These are phyloP conservation scores for Mitragyna speciosa DNA, from an alignment of 257 asterid genomes.

Conservation along the genomic window DNA sequence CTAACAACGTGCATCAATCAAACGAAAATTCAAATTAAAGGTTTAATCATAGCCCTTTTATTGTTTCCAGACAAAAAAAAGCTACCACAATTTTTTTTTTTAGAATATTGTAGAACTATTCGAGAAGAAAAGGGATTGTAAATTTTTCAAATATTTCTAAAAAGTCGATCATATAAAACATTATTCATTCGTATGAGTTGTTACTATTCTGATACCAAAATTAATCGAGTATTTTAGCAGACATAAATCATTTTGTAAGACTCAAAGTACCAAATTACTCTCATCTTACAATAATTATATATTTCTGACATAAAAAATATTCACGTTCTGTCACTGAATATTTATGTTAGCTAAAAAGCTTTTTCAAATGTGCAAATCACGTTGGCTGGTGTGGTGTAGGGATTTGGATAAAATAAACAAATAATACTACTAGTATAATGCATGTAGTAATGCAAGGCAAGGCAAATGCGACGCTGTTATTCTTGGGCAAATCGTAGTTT, in stretches of 20 bases:
- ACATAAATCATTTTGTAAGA: background rate
- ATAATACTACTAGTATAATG: background rate
- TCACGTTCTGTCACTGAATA: background rate
- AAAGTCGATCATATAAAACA: no score
- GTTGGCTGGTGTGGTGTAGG: background rate
- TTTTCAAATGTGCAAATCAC: background rate
- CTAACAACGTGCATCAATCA: background rate
- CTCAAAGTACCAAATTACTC: background rate
- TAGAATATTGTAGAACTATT: background rate
- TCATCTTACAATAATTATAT: background rate
- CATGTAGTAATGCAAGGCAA: slow-evolving; percentile 4
- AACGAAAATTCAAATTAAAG: background rate
- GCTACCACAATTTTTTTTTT: no score
- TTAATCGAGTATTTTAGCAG: no score
- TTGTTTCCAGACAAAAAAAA: background rate
- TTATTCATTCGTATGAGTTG: no score
- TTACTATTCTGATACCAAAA: no score
- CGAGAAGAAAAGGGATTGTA: no score
- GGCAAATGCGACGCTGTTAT: background rate
- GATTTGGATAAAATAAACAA: background rate
- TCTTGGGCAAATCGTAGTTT: slow-evolving; percentile 32
- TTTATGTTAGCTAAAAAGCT: background rate
- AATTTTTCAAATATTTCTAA: no score
- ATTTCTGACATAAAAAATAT: background rate
- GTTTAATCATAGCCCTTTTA: background rate